Percentiles rank a stretch among this genome's conserved stretches.
These are phyloP conservation scores for Penicillium bialowiezense DNA, from an alignment of 495 filamentous ascomycete genomes.

Conservation along the genomic window DNA sequence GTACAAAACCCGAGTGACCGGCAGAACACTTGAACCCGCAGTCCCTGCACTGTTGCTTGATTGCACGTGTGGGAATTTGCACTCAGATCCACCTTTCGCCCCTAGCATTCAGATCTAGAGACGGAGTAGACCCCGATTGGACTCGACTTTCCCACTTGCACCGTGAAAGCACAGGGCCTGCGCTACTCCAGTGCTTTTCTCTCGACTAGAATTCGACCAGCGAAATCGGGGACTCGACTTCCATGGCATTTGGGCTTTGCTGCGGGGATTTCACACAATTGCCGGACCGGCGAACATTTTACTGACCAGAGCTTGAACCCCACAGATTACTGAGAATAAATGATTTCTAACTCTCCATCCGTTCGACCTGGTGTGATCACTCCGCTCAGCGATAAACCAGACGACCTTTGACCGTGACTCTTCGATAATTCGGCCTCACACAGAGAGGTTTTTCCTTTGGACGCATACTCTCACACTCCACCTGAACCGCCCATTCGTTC, in stretches of 20 bases:
- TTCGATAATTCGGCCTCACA: conserved; percentile 7
- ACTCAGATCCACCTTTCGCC: background rate
- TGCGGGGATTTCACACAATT: background rate
- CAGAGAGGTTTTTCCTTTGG: conserved; percentile 1
- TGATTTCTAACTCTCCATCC: conserved; percentile 23
- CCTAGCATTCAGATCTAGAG: background rate
- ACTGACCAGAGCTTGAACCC: conserved; percentile 12
- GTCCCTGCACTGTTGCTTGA: background rate
- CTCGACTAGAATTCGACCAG: background rate
- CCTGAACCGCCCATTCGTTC: background rate
- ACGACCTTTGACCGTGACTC: conserved; percentile 22
- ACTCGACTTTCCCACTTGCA: background rate
- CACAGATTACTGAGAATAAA: conserved; percentile 26
- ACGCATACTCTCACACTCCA: background rate
- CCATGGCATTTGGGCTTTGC: background rate
- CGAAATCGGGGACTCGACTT: background rate
- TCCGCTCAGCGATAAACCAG: conserved; percentile 21
- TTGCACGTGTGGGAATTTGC: background rate
- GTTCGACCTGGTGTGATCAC: conserved; percentile 26
- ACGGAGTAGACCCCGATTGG: background rate
- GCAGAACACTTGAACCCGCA: background rate
- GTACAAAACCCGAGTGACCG: conserved; percentile 2
- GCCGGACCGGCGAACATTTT: conserved; percentile 1
- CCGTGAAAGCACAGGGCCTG: background rate
- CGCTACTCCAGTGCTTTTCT: background rate